These are phyloP conservation scores for Alternaria burnsii DNA, from an alignment of 2,329 filamentous ascomycete genomes.

Conservation along the genomic window DNA sequence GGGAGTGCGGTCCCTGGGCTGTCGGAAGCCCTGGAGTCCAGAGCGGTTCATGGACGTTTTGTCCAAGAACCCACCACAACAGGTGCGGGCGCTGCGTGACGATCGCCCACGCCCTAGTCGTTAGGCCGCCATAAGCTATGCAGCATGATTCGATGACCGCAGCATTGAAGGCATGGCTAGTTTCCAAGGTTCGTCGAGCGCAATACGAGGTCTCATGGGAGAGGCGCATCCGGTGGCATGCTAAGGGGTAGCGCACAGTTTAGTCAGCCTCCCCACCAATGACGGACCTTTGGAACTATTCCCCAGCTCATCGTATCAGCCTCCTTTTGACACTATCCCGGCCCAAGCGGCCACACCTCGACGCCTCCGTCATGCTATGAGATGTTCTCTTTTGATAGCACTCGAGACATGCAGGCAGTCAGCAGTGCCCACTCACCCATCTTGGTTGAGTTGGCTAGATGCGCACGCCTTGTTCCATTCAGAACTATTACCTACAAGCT, in stretches of 20 bases:
- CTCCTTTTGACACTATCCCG: conserved; percentile 8
- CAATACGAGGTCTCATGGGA: conserved; percentile 24
- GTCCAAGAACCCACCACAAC: conserved; percentile 3
- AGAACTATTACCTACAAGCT: neutral
- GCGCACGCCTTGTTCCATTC: neutral
- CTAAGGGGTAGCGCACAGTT: conserved; percentile 14
- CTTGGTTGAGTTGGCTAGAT: neutral
- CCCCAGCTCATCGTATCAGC: conserved; percentile 20
- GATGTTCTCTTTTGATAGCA: neutral
- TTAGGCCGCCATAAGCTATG: neutral
- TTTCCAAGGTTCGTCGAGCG: neutral
- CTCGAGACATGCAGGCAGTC: neutral
- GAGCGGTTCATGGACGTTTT: conserved; percentile 3
- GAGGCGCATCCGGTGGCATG: conserved; percentile 17
- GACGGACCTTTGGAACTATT: conserved; percentile 11
- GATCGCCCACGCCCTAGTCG: conserved; percentile 14
- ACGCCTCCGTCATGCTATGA: neutral
- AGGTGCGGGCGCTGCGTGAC: neutral
- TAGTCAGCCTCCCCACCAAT: conserved; percentile 14
- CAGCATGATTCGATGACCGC: conserved; percentile 11
- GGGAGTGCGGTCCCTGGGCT: neutral
- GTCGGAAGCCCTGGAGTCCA: neutral
- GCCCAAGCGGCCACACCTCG: neutral
- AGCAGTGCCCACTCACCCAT: neutral
- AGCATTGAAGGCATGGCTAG: conserved; percentile 9